These are phyloP conservation scores for Aspergillus pseudotamarii DNA, from an alignment of 2,329 filamentous ascomycete species.

Conservation along the genomic window DNA sequence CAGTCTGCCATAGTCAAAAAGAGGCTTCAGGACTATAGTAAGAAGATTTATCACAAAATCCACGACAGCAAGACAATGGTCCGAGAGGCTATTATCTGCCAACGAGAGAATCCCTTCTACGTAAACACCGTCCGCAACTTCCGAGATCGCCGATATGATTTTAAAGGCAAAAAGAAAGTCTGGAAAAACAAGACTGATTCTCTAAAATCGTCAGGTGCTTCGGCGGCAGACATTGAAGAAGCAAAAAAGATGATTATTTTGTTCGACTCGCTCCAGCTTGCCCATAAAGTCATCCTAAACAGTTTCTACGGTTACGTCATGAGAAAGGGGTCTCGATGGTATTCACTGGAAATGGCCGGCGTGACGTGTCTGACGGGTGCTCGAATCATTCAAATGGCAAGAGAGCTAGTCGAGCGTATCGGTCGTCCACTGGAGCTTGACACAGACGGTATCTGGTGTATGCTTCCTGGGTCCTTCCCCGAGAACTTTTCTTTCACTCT, in stretches of 20 bases:
- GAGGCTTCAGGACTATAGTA: slow-evolving; percentile 86
- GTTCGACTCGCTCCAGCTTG: slow-evolving; percentile 92
- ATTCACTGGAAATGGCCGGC: slow-evolving; percentile 98
- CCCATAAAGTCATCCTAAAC: slow-evolving; percentile 98
- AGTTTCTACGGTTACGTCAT: slow-evolving; percentile 99
- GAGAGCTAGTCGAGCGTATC: slow-evolving; percentile 88
- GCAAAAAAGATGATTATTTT: slow-evolving; percentile 99
- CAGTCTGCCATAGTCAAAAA: slow-evolving; percentile 81
- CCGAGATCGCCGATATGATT: slow-evolving; percentile 95
- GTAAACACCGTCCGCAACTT: slow-evolving; percentile 96
- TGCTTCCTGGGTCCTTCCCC: slow-evolving; percentile 92
- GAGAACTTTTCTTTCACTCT: slow-evolving; percentile 95
- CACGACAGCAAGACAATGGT: slow-evolving; percentile 91
- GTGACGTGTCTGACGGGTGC: slow-evolving; percentile 97
- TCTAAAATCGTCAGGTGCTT: slow-evolving; percentile 79
- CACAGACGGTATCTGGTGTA: slow-evolving; percentile 99
- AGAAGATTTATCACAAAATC: slow-evolving; percentile 99
- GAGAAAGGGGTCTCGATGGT: slow-evolving; percentile 98
- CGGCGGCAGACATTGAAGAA: slow-evolving; percentile 76
- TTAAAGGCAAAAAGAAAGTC: slow-evolving; percentile 96
- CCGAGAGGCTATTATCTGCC: slow-evolving; percentile 95
- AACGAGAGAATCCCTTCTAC: slow-evolving; percentile 97
- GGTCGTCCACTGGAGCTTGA: slow-evolving; percentile 92
- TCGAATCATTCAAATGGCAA: slow-evolving; percentile 93
- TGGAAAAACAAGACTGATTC: slow-evolving; percentile 97